These are phyloP conservation scores for Scheffersomyces ergatensis DNA, from an alignment of 805 yeast species.

Conservation along the genomic window DNA sequence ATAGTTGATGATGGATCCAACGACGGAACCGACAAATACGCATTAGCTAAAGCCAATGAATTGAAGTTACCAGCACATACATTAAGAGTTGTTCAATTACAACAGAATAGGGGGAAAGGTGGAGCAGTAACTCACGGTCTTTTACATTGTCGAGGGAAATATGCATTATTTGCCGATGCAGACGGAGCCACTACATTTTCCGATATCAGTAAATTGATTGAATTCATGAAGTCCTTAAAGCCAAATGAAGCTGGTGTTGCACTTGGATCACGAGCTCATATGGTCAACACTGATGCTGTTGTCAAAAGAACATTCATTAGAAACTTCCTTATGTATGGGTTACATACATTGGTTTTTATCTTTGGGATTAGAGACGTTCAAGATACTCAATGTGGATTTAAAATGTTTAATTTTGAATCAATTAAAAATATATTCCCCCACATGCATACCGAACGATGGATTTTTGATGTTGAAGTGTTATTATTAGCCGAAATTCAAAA, in stretches of 20 bases:
- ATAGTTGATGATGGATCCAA: slow-evolving; percentile 90
- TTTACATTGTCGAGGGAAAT: slow-evolving; percentile 68
- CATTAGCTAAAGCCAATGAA: slow-evolving; percentile 57
- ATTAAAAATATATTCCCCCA: slow-evolving; percentile 70
- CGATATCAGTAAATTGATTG: slow-evolving; percentile 57
- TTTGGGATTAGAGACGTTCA: slow-evolving; percentile 85
- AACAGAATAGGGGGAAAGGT: slow-evolving; percentile 79
- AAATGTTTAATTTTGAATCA: slow-evolving; percentile 77
- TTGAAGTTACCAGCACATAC: slow-evolving; percentile 52
- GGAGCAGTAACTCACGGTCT: slow-evolving; percentile 95
- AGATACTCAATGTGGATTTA: slow-evolving; percentile 98
- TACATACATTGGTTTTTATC: slow-evolving; percentile 79
- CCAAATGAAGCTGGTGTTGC: slow-evolving; percentile 55
- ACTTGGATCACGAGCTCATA: slow-evolving; percentile 93
- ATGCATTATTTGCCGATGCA: slow-evolving; percentile 89
- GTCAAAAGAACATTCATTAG: slow-evolving; percentile 89
- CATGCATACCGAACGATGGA: slow-evolving; percentile 98
- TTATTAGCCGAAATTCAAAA: slow-evolving; percentile 72
- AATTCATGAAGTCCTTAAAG: slow-evolving; percentile 28
- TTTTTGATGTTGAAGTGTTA: slow-evolving; percentile 91
- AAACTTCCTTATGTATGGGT: slow-evolving; percentile 88
- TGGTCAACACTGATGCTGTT: slow-evolving; percentile 94
- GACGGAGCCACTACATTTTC: slow-evolving; percentile 90
- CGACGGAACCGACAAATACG: slow-evolving; percentile 76
- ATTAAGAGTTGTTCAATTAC: slow-evolving; percentile 68